Base-by-base conservation (phyloP, 768 basidiomycete species). In the Asterophora lycoperdoides region DNA sequence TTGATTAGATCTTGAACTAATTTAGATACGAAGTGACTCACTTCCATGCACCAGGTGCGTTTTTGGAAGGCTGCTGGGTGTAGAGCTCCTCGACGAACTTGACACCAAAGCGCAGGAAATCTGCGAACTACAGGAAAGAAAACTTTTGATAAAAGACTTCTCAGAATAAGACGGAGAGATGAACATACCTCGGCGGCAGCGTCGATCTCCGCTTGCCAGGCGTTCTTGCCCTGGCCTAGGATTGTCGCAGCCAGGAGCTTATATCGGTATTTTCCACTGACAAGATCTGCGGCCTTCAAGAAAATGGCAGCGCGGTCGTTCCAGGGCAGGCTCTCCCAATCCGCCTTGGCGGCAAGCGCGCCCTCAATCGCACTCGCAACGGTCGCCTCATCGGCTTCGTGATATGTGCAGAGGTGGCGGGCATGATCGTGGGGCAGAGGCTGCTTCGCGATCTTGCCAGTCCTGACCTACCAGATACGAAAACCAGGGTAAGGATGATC, bases 201-300 rank as follows among this genome's bases (percentile, higher is more conserved):
- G 66, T 99, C 96, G 54, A 99, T 98, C 76, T 99, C 96, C 13
- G 96, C 96, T 72, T 99, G 96, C 96, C 96, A 99, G 13, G 79
- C 86, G 64, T 97, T 99, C 82, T 99, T 99, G 35, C 96, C 96
- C 71, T 99, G 96, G 13, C 96, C 96, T 40, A 99, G 76, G 70
- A 99, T 96, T 37, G 95, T 98, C 34, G 95, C 93, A 35, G 96
- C 96, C 71, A 97, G 77, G 40, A 99, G 75, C 70, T 86, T 86
- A 73, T 94, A 95, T 55, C 96, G 78, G 66, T 97, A 96, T 76
- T 98, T 99, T 46, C 90, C 91, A 62, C 89, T 85, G 49, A 93
- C 81, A 43, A 99, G 82, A 66, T 99, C 96, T 18, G 96, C 96
- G 4, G 96, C 96, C 68, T 95, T 96, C 56, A 99, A 76, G 75